Evolutionary conservation across 2,329 filamentous ascomycete genomes (phyloP).

Genomic region (Trichophyton equinum): DNA sequence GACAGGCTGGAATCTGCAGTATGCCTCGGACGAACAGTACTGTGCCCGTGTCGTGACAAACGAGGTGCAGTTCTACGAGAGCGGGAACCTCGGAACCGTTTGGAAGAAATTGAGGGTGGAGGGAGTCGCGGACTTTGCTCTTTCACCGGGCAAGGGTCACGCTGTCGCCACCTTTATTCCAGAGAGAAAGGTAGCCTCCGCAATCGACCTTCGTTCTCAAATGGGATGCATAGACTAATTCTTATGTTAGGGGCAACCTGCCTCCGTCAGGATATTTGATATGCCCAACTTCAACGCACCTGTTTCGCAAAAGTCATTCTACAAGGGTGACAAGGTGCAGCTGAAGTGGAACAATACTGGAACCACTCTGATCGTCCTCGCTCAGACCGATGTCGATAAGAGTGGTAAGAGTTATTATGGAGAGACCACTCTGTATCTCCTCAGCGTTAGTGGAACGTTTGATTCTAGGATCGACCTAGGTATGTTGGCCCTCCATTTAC

Average conservation of each 20-base stretch:
- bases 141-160: conserved; percentile 80
- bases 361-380: conserved; percentile 82
- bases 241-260: conserved; percentile 65
- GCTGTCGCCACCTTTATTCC: conserved; percentile 91
- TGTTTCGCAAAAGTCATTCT: conserved; percentile 96
- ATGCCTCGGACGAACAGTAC: conserved; percentile 83
- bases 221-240: conserved; percentile 11
- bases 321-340: conserved; percentile 98
- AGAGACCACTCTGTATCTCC: conserved; percentile 90
- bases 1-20: conserved; percentile 94
- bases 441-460: conserved; percentile 81
- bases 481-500: conserved; percentile 21
- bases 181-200: conserved; percentile 64
- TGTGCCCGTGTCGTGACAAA: conserved; percentile 92
- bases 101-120: conserved; percentile 95
- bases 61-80: conserved; percentile 94
- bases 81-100: conserved; percentile 67
- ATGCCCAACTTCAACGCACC: conserved; percentile 73
- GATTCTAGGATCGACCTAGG: conserved; percentile 77
- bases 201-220: neutral
- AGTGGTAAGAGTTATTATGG: conserved; percentile 99
- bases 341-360: conserved; percentile 94
- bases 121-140: conserved; percentile 75
- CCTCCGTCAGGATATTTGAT: conserved; percentile 85
- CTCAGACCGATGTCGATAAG: conserved; percentile 95